Evolutionary conservation across 192 early-diverging fungal genomes (phyloP), one percentile per base, ranked within the genome.

Genomic region (Coemansia sp.): DNA sequence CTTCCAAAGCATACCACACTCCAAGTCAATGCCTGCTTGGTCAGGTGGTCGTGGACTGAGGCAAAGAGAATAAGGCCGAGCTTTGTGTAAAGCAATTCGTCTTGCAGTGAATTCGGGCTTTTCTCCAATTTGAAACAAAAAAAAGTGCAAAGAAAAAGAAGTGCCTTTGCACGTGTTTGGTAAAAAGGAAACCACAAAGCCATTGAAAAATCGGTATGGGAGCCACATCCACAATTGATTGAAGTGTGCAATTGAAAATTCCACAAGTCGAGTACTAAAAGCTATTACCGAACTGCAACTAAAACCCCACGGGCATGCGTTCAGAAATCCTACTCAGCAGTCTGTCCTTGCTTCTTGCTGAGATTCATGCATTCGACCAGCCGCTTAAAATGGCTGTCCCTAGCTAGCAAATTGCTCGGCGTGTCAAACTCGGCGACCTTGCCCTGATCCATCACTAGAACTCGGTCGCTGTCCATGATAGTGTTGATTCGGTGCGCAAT

Each of bases 401-500:
- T 28, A 6, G 59, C 42, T 11, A 74, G 19, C 9, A 74, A 50
- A 4, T 58, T 55, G 33, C 23, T 23, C 1, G 73, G 67, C 35
- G 67, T 69, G 50, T 63, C 78, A 62, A 69, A 75, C 69, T 80
- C 78, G 5, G 46, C 63, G 0, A 75, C 69, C 23, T 23, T 52
- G 26, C 78, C 78, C 9, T 64, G 62, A 10, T 80, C 81, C 71
- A 88, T 72, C 10, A 90, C 89, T 55, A 90, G 57, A 10, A 90
- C 82, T 3, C 86, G 76, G 62, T 90, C 88, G 64, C 80, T 86
- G 50, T 86, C 81, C 84, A 87, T 63, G 8, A 88, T 78, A 1
- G 90, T 91, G 66, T 89, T 84, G 16, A 91, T 67, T 37, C 92
- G 85, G 71, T 95, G 90, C 3, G 90, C 90, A 62, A 91, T 91